These are phyloP conservation scores for Neodidymelliopsis sp. DNA, from an alignment of 2,329 filamentous ascomycete species.

Conservation along the genomic window DNA sequence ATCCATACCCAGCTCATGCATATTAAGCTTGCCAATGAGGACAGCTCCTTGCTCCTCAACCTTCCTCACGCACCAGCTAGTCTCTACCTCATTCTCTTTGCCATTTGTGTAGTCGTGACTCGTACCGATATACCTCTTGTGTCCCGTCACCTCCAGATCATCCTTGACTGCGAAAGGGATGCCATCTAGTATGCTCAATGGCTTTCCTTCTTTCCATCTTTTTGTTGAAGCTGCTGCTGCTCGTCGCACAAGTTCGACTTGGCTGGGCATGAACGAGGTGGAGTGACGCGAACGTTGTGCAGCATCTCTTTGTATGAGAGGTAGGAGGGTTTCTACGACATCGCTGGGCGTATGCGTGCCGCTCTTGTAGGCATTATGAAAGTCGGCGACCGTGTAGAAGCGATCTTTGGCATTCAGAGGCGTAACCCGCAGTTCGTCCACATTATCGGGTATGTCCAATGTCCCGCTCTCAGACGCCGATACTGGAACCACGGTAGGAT, in stretches of 20 bases:
- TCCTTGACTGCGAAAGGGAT: slow-evolving; percentile 87
- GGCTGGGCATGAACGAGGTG: slow-evolving; percentile 74
- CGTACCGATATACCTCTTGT: slow-evolving; percentile 71
- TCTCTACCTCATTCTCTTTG: slow-evolving; percentile 55
- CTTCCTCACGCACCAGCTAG: slow-evolving; percentile 74
- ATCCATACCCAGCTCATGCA: slow-evolving; percentile 83
- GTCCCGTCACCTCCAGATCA: slow-evolving; percentile 75
- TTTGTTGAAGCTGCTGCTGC: slow-evolving; percentile 77
- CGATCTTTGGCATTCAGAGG: slow-evolving; percentile 26
- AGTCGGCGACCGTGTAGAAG: slow-evolving; percentile 72
- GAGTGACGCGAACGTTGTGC: slow-evolving; percentile 67
- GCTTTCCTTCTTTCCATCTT: slow-evolving; percentile 71
- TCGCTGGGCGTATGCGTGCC: slow-evolving; percentile 74
- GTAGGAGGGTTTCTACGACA: slow-evolving; percentile 74
- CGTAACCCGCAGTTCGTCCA: slow-evolving; percentile 31
- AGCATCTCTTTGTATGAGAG: slow-evolving; percentile 70
- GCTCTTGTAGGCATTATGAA: slow-evolving; percentile 75
- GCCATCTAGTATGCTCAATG: slow-evolving; percentile 77
- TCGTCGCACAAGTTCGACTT: slow-evolving; percentile 67
- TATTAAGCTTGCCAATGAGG: slow-evolving; percentile 76
- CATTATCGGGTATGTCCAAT: slow-evolving; percentile 29
- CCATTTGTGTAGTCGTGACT: slow-evolving; percentile 63
- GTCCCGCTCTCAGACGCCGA: slow-evolving; percentile 24
- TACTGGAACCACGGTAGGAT: slow-evolving; percentile 64
- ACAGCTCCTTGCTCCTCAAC: slow-evolving; percentile 78